Percentiles rank a stretch among this genome's conserved stretches.
Evolutionary conservation across 2,329 filamentous ascomycete species (phyloP).

Genomic region (Alternaria brassicicola): DNA sequence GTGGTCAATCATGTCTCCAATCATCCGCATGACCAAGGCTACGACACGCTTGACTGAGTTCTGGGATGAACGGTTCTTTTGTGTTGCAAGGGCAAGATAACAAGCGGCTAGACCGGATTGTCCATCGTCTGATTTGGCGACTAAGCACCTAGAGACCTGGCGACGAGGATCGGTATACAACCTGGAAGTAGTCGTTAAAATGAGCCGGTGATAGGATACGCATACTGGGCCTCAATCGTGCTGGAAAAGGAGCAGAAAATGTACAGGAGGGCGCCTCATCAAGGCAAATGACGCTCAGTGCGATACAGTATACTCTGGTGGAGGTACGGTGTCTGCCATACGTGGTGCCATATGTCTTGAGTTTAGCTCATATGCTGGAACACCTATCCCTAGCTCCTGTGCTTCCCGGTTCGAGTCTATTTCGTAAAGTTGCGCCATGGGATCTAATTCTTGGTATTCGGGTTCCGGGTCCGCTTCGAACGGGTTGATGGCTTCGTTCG

Average conservation of each 20-base stretch:
- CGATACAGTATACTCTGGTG: slow-evolving; percentile 7
- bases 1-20: background rate
- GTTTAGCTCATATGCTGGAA: slow-evolving; percentile 3
- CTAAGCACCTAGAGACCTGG: background rate
- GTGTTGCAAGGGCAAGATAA: background rate
- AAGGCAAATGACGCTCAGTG: background rate
- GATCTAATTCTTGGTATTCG: slow-evolving; percentile 20
- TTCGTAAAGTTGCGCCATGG: background rate
- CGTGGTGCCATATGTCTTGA: background rate
- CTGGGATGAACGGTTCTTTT: background rate
- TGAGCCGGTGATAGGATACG: no score
- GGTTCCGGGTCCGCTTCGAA: slow-evolving; percentile 7
- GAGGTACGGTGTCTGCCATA: background rate
- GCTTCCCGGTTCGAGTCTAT: background rate
- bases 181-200: no score
- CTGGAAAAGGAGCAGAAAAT: no score
- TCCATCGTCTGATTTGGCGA: background rate
- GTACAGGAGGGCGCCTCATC: no score
- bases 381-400: background rate
- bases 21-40: background rate
- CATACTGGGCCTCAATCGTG: no score
- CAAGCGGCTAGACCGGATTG: background rate
- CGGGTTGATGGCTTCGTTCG: background rate
- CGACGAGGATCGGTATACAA: no score
- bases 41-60: background rate